Conservation (phyloP, 2,329 filamentous ascomycete genomes). For the Alternaria rosae region DNA sequence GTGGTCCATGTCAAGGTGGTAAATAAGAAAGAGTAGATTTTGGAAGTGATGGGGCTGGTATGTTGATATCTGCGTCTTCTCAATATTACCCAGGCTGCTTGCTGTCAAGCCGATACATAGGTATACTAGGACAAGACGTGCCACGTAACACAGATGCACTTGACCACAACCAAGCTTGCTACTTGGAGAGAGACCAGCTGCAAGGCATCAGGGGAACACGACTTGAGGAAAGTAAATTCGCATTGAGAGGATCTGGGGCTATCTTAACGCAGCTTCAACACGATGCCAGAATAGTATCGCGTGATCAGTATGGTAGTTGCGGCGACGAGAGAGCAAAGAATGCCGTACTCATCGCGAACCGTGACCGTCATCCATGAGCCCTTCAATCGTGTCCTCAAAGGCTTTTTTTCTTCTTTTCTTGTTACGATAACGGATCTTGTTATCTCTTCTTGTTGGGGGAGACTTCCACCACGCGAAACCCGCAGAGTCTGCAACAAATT, state of each 20-base stretch:
- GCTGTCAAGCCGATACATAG: not conserved
- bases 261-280: not conserved
- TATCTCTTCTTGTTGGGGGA: slow-evolving; percentile 31
- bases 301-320: not conserved
- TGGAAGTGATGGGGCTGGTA: no score
- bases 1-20: no score
- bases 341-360: not conserved
- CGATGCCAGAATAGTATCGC: not conserved
- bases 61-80: no score
- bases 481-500: not conserved
- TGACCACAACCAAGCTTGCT: not conserved
- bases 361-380: slow-evolving; percentile 5
- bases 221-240: slow-evolving; percentile 5
- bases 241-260: slow-evolving; percentile 18
- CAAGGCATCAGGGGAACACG: not conserved
- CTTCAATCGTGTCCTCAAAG: slow-evolving; percentile 29
- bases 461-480: not conserved
- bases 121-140: not conserved
- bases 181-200: not conserved
- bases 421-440: slow-evolving; percentile 12
- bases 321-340: not conserved
- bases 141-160: not conserved
- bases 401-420: slow-evolving; percentile 21
- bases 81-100: no score
- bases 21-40: no score